Percentiles rank a stretch among this genome's conserved stretches.
These are phyloP conservation scores for Diatrype stigma DNA, from an alignment of 2,329 filamentous ascomycete species.

Conservation along the genomic window DNA sequence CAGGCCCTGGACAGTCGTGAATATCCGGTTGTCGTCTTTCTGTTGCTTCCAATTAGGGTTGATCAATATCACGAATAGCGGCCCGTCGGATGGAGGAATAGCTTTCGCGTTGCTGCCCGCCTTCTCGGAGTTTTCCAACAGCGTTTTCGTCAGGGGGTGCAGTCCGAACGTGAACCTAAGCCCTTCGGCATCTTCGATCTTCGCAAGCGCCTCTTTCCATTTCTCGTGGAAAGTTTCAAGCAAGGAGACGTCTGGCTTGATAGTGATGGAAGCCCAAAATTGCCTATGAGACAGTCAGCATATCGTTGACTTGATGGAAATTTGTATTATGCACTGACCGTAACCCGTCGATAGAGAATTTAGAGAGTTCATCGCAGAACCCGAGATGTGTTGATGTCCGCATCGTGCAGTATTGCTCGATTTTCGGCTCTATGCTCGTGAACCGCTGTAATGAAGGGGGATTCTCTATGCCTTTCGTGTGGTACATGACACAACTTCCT, in stretches of 20 bases:
- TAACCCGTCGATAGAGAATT: slow-evolving; percentile 7
- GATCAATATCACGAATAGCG: slow-evolving; percentile 16
- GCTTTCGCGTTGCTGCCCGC: slow-evolving; percentile 16
- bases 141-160: slow-evolving; percentile 12
- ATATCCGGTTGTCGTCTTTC: slow-evolving; percentile 9
- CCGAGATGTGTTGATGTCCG: slow-evolving; percentile 12
- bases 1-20: slow-evolving; percentile 6
- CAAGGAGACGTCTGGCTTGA: slow-evolving; percentile 6
- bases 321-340: slow-evolving; percentile 2
- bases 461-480: slow-evolving; percentile 14
- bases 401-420: slow-evolving; percentile 13
- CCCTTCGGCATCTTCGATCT: slow-evolving; percentile 12
- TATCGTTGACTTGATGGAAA: background rate
- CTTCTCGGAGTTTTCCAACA: slow-evolving; percentile 12
- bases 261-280: slow-evolving; percentile 11
- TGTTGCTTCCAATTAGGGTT: slow-evolving; percentile 13
- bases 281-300: slow-evolving; percentile 5
- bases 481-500: slow-evolving; percentile 15
- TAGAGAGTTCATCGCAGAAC: slow-evolving; percentile 10
- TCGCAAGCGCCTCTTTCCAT: slow-evolving; percentile 12
- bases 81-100: slow-evolving; percentile 14
- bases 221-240: slow-evolving; percentile 12
- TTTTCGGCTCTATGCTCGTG: slow-evolving; percentile 12
- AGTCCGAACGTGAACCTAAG: slow-evolving; percentile 18
- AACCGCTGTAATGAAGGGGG: slow-evolving; percentile 12